Evolutionary conservation across 306 rosid genomes (phyloP), one percentile per base, ranked within the genome.

Genomic region (Begonia fuchsioides): DNA sequence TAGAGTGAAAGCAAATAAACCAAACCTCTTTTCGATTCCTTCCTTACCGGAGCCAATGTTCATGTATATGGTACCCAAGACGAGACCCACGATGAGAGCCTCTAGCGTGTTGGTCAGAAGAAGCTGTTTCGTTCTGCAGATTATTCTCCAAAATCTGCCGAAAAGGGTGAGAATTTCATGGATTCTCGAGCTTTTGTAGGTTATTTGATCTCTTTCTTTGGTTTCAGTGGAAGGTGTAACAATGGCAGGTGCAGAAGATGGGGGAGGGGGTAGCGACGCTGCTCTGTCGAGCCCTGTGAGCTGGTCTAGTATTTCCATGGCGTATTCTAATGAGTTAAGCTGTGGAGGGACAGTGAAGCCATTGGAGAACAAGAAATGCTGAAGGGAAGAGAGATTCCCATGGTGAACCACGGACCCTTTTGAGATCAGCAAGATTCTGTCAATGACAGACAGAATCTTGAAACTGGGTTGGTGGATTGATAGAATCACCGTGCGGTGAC

Each of bases 381-480:
- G 82, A 2, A 90, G 80, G 0, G 92, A 72, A 35, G 75, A 61
- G 43, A 84, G 66, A 10, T 63, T 68, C 47, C 95, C 97, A 13
- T 90, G 95, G 44, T 90, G 92, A 40, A 90, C 72, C 0, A 90
- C 87, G 2, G 48, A 48, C 0, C 97, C 95, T 59, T 79, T 79
- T 2, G 78, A 78, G 0, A 90, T 73, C 61, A 90, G 12, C 12
- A 90, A 64, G 56, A 90, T 71, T 40, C 60, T 68, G 44, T 81
- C 94, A 50, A 84, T 79, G 53, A 70, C 53, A 1, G 97, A 81
- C 58, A 81, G 75, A 55, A 90, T 81, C 63, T 77, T 82, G 71
- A 78, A 74, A 60, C 92, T 90, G 0, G 97, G 97, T 47, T 90
- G 97, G 59, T 90, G 94, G 53, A 90, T 90, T 0, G 97, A 90